Evolutionary conservation across 2,329 filamentous ascomycete species (phyloP), one percentile per base, ranked within the genome.

Genomic region (Microcera coccophila): DNA sequence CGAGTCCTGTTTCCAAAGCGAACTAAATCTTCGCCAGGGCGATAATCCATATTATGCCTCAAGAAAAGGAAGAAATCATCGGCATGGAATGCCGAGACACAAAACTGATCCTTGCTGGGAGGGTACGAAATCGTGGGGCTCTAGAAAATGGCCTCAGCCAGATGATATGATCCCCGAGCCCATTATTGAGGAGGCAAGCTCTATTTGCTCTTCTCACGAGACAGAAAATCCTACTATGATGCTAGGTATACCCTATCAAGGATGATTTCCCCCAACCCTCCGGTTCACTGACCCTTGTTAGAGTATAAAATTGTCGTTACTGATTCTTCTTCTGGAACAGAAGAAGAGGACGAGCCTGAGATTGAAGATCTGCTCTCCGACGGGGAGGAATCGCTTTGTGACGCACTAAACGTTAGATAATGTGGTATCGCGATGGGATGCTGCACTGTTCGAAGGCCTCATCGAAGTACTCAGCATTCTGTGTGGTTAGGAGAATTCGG

Each of bases 11-110:
- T 42, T 45, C 17, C 42, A 42, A 8, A 40, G 41, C 31, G 35
- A 36, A 8, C 17, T 37, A 32, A 35, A 29, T 24, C 38, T 39
- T 45, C 52, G 47, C 45, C 54, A 34, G 54, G 59, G 34, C 46
- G 60, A 33, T 48, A 62, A 60, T 51, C 70, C 64, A 1, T 66
- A 66, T 42, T 66, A 66, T 29, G 55, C 55, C 17, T 60, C 62
- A 26, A 52, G 57, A 49, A 8, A n/a, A 32, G 29, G 11, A 32
- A 8, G 11, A 8, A 5, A 8, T 8, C 29, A 32, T 16, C 29
- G 22, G 12, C 22, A 26, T 26, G 7, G 12, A 7, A 26, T 26
- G 22, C 22, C 22, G 22, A 26, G 12, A 26, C 22, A 26, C 7
- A 12, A 12, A 7, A 12, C 22, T 7, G 7, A 26, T 26, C 7